Percentiles rank a stretch among this genome's conserved stretches.
Conservation (phyloP, 805 yeast species). For the Brettanomyces sp. region DNA sequence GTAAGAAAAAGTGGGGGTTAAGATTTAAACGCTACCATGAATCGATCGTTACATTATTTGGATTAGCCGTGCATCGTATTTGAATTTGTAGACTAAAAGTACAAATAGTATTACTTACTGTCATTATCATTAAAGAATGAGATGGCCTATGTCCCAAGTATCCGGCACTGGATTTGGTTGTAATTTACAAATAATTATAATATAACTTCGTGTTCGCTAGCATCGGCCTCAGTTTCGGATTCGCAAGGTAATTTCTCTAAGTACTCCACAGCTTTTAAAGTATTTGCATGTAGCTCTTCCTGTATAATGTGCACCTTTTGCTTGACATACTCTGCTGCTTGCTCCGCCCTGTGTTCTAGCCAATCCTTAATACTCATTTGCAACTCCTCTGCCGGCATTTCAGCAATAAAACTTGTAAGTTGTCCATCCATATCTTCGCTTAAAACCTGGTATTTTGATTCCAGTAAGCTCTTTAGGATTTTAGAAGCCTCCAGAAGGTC, state of each 20-base stretch:
- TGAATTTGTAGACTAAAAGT: too few relatives aligned
- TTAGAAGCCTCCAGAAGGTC: conserved; percentile 26
- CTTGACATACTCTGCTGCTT: conserved; percentile 40
- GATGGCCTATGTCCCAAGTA: too few relatives aligned
- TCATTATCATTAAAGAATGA: too few relatives aligned
- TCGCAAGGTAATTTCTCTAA: conserved; percentile 28
- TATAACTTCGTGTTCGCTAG: conserved; percentile 1
- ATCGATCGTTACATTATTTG: too few relatives aligned
- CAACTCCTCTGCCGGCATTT: conserved; percentile 63
- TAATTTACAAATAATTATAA: too few relatives aligned
- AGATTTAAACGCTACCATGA: too few relatives aligned
- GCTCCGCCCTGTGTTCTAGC: conserved; percentile 47
- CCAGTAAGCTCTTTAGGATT: conserved; percentile 17
- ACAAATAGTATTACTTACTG: too few relatives aligned
- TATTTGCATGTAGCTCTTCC: conserved; percentile 36
- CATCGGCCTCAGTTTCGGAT: conserved; percentile 3
- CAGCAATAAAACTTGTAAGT: conserved; percentile 51
- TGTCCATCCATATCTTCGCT: conserved; percentile 61
- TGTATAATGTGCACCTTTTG: conserved; percentile 40
- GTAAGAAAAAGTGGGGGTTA: too few relatives aligned
- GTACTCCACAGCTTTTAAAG: conserved; percentile 37
- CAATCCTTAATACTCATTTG: conserved; percentile 65
- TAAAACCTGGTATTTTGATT: conserved; percentile 28
- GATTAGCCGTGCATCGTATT: too few relatives aligned
- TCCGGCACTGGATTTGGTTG: too few relatives aligned